Evolutionary conservation across 2,329 filamentous ascomycete species (phyloP).

Genomic region (Sporothrix variecibatus): DNA sequence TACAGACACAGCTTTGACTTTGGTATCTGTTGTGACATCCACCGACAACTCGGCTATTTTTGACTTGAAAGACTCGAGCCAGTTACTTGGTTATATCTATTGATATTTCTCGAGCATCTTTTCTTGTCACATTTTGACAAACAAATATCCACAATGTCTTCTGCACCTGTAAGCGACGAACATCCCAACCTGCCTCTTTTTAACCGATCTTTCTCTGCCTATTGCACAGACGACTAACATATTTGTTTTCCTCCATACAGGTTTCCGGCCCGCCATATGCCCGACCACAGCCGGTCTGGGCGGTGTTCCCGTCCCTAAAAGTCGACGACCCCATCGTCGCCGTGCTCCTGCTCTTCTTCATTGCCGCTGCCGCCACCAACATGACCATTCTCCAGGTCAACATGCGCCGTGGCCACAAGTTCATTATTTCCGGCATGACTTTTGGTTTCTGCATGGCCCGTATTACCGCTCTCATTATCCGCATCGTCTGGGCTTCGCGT

Average conservation of each 20-base stretch:
- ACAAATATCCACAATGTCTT: neutral
- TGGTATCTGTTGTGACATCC: neutral
- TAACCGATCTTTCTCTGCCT: neutral
- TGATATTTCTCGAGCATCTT: neutral
- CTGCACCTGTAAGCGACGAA: constrained; percentile 1
- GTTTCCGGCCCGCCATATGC: constrained; percentile 43
- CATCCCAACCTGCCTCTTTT: neutral
- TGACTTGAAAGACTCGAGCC: neutral
- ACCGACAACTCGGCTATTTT: constrained; percentile 3
- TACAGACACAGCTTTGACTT: neutral
- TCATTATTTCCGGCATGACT: constrained; percentile 58
- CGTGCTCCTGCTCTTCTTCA: constrained; percentile 63
- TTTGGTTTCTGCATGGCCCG: constrained; percentile 62
- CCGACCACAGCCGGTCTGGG: constrained; percentile 53
- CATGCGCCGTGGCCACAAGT: constrained; percentile 55
- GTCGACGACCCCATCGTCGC: constrained; percentile 67
- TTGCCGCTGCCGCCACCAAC: constrained; percentile 55
- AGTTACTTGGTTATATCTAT: constrained; percentile 1
- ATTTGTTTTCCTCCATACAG: neutral
- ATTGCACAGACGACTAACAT: neutral
- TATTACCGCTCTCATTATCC: constrained; percentile 52
- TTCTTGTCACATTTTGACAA: neutral
- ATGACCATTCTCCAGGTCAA: constrained; percentile 61
- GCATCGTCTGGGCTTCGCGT: constrained; percentile 54
- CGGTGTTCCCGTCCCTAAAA: constrained; percentile 54